A percentile compares a stretch with the other conserved stretches of the same genome.
Evolutionary conservation across 192 early-diverging fungal genomes (phyloP).

Genomic region (Haplosporangium gracile): DNA sequence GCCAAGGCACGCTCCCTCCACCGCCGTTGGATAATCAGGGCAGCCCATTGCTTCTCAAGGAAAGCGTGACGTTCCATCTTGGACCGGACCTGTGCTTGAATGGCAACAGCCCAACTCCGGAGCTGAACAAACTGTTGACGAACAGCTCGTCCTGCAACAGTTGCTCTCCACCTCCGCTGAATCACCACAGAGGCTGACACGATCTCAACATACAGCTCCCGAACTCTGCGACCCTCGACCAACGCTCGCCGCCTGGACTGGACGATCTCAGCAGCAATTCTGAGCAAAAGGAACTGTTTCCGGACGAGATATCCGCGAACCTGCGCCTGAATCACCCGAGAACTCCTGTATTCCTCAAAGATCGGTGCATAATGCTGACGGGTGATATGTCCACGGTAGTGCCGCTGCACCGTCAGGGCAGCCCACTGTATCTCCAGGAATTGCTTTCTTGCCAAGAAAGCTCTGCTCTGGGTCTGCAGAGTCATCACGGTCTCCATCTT

Average conservation of each 20-base stretch:
- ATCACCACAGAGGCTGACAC: constrained; percentile 28
- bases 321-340: constrained; percentile 36
- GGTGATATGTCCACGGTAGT: constrained; percentile 28
- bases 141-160: constrained; percentile 8
- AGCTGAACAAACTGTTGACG: constrained; percentile 26
- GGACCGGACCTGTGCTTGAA: constrained; percentile 37
- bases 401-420: constrained; percentile 28
- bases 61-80: constrained; percentile 10
- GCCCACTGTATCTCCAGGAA: constrained; percentile 35
- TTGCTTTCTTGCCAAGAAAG: constrained; percentile 31
- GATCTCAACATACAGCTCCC: constrained; percentile 16
- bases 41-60: constrained; percentile 23
- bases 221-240: constrained; percentile 28
- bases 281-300: constrained; percentile 30
- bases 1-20: constrained; percentile 9
- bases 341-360: constrained; percentile 20
- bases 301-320: constrained; percentile 30
- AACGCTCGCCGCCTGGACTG: constrained; percentile 28
- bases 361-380: constrained; percentile 9
- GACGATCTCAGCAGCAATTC: constrained; percentile 34
- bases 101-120: constrained; percentile 6
- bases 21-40: constrained; percentile 32
- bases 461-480: constrained; percentile 34
- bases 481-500: constrained; percentile 15
- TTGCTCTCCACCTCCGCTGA: constrained; percentile 44